A percentile compares a stretch with the other conserved stretches of the same genome.
Evolutionary conservation across 2,329 filamentous ascomycete genomes (phyloP).

Genomic region (Chaetomiaceae sp.): DNA sequence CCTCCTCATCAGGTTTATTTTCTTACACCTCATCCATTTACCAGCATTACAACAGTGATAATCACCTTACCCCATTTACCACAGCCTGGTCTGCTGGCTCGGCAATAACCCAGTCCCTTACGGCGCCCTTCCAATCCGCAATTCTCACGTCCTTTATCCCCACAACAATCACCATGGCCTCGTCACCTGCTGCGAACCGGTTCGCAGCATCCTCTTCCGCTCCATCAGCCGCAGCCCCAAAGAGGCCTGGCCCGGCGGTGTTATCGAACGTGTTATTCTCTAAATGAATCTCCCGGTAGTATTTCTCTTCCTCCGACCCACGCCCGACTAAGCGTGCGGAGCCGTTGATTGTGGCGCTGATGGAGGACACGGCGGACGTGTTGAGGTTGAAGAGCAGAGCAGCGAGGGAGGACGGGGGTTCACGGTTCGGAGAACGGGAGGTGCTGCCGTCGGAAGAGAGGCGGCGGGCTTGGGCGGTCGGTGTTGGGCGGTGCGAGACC

Average conservation of each 20-base stretch:
- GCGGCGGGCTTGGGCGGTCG: conserved; percentile 59
- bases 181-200: conserved; percentile 73
- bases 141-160: conserved; percentile 80
- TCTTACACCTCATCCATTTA: not conserved
- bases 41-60: not conserved
- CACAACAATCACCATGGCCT: conserved; percentile 84
- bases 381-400: conserved; percentile 86
- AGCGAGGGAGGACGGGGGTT: conserved; percentile 63
- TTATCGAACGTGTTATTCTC: conserved; percentile 85
- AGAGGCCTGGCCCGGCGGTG: conserved; percentile 41
- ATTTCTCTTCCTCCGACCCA: conserved; percentile 77
- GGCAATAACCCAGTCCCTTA: conserved; percentile 67
- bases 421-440: conserved; percentile 56
- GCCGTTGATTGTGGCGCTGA: conserved; percentile 93
- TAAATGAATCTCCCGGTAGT: conserved; percentile 77
- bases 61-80: conserved; percentile 39
- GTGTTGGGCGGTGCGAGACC: conserved; percentile 88
- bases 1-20: not conserved
- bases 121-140: conserved; percentile 91
- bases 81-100: conserved; percentile 15
- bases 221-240: conserved; percentile 39
- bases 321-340: conserved; percentile 66
- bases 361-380: conserved; percentile 78
- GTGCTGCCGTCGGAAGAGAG: conserved; percentile 53
- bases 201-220: conserved; percentile 44